These are phyloP conservation scores for Podochytrium sp. DNA, from an alignment of 192 early-diverging fungal species.

Conservation along the genomic window DNA sequence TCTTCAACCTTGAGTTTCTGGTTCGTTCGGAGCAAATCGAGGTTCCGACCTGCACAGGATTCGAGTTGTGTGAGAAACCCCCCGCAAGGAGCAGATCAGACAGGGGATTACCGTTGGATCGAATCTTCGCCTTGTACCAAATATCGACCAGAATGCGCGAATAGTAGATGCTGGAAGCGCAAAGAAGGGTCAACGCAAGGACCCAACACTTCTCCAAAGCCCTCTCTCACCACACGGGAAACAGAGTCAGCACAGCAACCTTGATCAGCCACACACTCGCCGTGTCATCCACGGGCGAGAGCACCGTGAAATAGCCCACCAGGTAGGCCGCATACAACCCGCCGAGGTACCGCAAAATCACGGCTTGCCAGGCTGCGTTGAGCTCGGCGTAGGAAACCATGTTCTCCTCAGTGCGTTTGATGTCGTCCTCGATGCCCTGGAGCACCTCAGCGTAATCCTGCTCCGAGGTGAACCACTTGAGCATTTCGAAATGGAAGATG, in stretches of 20 bases:
- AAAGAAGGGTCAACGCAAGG: neutral
- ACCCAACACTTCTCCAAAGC: too few relatives aligned
- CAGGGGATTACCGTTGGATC: conserved; percentile 60
- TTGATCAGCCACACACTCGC: neutral
- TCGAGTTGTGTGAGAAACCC: neutral
- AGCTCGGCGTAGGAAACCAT: neutral
- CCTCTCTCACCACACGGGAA: neutral
- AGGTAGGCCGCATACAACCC: conserved; percentile 7
- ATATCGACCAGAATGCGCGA: conserved; percentile 72
- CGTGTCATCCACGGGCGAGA: conserved; percentile 1
- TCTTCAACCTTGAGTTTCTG: conserved; percentile 69
- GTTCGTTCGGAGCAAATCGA: conserved; percentile 4
- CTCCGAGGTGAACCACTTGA: neutral
- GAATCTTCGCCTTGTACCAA: conserved; percentile 78
- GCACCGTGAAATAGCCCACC: conserved; percentile 15
- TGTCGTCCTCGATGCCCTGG: conserved; percentile 15
- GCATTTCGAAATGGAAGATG: conserved; percentile 4
- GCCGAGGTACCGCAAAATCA: conserved; percentile 8
- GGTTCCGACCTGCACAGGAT: neutral
- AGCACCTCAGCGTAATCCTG: conserved; percentile 14
- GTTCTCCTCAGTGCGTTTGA: neutral
- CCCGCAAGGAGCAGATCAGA: neutral
- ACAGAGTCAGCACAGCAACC: conserved; percentile 10
- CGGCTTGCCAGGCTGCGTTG: neutral
- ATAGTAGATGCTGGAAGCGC: conserved; percentile 53